Evolutionary conservation across 495 filamentous ascomycete genomes (phyloP), one percentile per base, ranked within the genome.

Genomic region (Pyrenula massariospora): DNA sequence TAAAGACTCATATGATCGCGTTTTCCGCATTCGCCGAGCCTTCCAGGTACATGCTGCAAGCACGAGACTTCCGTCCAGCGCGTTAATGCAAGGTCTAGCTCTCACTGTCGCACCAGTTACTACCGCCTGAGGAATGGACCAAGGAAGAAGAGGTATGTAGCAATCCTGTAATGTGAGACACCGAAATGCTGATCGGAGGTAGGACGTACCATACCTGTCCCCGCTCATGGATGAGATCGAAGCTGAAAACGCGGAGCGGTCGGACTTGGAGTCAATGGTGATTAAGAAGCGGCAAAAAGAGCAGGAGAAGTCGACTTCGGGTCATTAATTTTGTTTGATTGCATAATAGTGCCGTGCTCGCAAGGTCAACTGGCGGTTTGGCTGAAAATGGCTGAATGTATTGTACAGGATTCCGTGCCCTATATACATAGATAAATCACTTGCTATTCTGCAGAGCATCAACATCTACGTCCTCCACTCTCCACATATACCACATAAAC

Each of bases 401-500:
- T 19, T 55, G 36, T 55, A 55, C 48, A 55, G 24, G 20, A 15
- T 36, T 20, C 36, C n/a, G 19, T 22, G 15, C 47, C 20, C 50
- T 25, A 42, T 8, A 42, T 15, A 5, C 15, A 42, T 42, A 42
- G 31, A 42, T 15, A 42, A 42, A 42, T 42, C 8, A 42, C 15
- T 15, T 8, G 5, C 15, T 15, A 15, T 62, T 53, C 58, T 80
- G 78, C 70, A 89, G 68, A 42, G 83, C 81, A 52, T 79, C 79
- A 10, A 91, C 66, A 70, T 93, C 83, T 2, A 89, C 87, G 60
- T 86, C 80, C 63, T 87, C 85, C 15, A 91, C 79, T 53, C 83
- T 74, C 91, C 91, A 96, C 88, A 94, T 92, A 68, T 91, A 91
- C 88, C 88, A 94, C 85, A 87, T 87, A 54, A 86, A 89, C 19